A percentile compares a stretch with the other conserved stretches of the same genome.
phyloP scores from a whole-genome alignment of 345 rosid species.

The Corchorus capsularis region DNA sequence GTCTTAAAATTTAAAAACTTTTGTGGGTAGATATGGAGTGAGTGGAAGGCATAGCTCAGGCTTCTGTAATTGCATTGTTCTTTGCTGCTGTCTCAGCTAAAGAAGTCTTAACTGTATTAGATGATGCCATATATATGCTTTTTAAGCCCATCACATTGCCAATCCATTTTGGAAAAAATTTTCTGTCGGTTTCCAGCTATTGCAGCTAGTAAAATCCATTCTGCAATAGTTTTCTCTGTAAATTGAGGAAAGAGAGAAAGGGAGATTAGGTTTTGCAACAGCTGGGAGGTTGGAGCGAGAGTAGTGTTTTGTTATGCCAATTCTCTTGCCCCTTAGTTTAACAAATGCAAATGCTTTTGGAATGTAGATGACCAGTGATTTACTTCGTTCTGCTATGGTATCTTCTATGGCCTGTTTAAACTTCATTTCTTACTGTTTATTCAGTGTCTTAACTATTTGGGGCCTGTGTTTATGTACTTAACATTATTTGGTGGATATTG shows the following conservation, averaged over 20 bases:
- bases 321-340: not conserved
- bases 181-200: not conserved
- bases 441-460: not conserved
- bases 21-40: not conserved
- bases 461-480: not conserved
- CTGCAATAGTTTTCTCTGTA: not conserved
- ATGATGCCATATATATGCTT: not conserved
- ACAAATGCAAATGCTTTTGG: conserved; percentile 5
- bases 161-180: not conserved
- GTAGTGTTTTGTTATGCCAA: not conserved
- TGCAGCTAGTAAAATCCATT: not conserved
- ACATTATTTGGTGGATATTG: not conserved
- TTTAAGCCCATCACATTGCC: not conserved
- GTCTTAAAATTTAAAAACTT: not conserved
- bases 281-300: not conserved
- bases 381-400: not conserved
- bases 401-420: not conserved
- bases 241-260: not conserved
- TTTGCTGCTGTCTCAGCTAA: not conserved
- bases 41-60: not conserved
- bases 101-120: not conserved
- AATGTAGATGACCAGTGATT: not conserved
- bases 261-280: not conserved
- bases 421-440: not conserved
- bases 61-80: not conserved